Percentiles rank a stretch among this genome's conserved stretches.
Conservation (phyloP, 345 rosid species). For the Isatis tinctoria region DNA sequence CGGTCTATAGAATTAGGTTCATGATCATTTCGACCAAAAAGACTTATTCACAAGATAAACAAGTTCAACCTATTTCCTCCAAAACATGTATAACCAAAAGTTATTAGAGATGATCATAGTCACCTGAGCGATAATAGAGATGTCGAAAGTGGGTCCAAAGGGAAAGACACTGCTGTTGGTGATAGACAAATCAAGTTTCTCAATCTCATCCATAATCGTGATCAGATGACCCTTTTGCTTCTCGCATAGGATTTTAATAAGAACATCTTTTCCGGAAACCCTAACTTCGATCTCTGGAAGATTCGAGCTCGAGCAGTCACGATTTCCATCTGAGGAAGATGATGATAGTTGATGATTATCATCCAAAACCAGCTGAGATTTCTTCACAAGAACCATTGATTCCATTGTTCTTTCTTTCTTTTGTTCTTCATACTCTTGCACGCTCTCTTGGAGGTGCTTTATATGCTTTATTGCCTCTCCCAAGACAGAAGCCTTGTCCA, state of each 20-base stretch:
- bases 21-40: not conserved
- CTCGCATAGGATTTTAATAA: constrained; percentile 70
- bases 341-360: constrained; percentile 4
- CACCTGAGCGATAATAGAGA: constrained; percentile 76
- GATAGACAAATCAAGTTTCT: constrained; percentile 55
- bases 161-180: constrained; percentile 56
- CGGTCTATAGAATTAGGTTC: not conserved
- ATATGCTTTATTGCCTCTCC: constrained; percentile 81
- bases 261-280: constrained; percentile 55
- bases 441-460: constrained; percentile 74
- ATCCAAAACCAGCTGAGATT: constrained; percentile 46
- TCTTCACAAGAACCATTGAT: constrained; percentile 64
- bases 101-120: not conserved
- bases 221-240: constrained; percentile 58
- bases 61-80: not conserved
- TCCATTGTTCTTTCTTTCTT: constrained; percentile 54
- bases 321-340: constrained; percentile 18
- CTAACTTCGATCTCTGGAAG: constrained; percentile 85
- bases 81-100: not conserved
- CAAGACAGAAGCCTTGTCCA: constrained; percentile 91
- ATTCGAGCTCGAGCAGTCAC: constrained; percentile 16
- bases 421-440: constrained; percentile 62
- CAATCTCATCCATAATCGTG: constrained; percentile 57
- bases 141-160: constrained; percentile 64
- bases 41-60: not conserved